Percentiles rank a stretch among this genome's conserved stretches.
Evolutionary conservation across 805 yeast genomes (phyloP).

Genomic region (Starmerella vitae): DNA sequence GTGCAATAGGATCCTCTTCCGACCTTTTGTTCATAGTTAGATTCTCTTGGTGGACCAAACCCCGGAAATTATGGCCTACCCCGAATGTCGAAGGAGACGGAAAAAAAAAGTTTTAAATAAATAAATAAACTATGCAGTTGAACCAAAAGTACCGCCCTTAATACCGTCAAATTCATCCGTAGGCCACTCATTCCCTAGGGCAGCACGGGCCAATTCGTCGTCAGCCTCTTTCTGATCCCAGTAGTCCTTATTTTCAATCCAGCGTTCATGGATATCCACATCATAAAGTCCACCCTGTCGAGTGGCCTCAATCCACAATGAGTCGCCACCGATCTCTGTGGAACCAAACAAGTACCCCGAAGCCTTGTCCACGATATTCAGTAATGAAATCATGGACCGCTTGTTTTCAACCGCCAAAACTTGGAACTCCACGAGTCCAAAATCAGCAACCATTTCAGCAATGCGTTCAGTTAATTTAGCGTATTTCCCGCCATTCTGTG

Average conservation of each 20-base stretch:
- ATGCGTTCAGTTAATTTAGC: slow-evolving; percentile 60
- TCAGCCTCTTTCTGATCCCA: slow-evolving; percentile 50
- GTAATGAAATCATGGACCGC: slow-evolving; percentile 71
- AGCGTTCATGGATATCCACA: slow-evolving; percentile 79
- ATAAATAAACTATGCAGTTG: too few relatives aligned
- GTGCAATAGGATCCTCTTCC: not conserved
- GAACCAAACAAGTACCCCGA: slow-evolving; percentile 89
- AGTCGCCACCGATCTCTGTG: slow-evolving; percentile 92
- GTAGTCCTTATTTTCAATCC: slow-evolving; percentile 73
- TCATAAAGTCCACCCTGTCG: slow-evolving; percentile 52
- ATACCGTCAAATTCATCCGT: slow-evolving; percentile 24
- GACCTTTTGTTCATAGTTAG: too few relatives aligned
- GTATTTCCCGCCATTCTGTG: slow-evolving; percentile 34
- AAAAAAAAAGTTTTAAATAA: too few relatives aligned
- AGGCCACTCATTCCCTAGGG: slow-evolving; percentile 52
- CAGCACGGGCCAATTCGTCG: slow-evolving; percentile 28
- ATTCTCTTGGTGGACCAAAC: too few relatives aligned
- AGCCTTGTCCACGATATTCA: slow-evolving; percentile 73
- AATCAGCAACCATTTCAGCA: slow-evolving; percentile 75
- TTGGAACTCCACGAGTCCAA: slow-evolving; percentile 73
- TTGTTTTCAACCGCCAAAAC: slow-evolving; percentile 88
- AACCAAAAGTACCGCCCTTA: slow-evolving; percentile 4
- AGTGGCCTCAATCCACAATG: slow-evolving; percentile 93
- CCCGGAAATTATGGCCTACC: too few relatives aligned
- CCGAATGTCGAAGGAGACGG: too few relatives aligned